Conservation (phyloP, 2,329 filamentous ascomycete species). For the Ceratocystis cacaofunesta region DNA sequence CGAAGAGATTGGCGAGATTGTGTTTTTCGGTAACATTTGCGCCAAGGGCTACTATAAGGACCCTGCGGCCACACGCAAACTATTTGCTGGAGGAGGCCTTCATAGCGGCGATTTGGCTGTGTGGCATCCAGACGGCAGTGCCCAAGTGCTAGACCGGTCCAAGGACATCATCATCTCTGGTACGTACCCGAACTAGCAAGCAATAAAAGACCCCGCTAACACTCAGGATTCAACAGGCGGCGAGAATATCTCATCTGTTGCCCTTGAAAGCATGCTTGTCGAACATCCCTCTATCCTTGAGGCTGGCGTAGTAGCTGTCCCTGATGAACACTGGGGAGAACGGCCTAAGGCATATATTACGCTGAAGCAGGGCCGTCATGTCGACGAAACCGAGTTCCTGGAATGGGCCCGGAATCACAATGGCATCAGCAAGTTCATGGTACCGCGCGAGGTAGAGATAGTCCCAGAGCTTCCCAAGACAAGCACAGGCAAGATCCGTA, state of each 20-base stretch:
- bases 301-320: conserved; percentile 75
- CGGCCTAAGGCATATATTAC: conserved; percentile 90
- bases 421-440: conserved; percentile 83
- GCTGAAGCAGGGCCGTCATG: conserved; percentile 47
- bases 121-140: conserved; percentile 77
- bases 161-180: conserved; percentile 98
- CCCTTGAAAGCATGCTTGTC: conserved; percentile 76
- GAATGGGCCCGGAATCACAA: conserved; percentile 72
- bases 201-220: not conserved
- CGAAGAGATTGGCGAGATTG: conserved; percentile 42
- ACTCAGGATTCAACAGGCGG: conserved; percentile 43
- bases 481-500: conserved; percentile 89
- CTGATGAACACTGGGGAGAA: conserved; percentile 88
- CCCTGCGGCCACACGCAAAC: conserved; percentile 63
- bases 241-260: conserved; percentile 92
- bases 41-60: conserved; percentile 88
- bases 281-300: conserved; percentile 83
- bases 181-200: conserved; percentile 26
- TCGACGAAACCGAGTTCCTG: conserved; percentile 52
- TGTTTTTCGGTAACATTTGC: conserved; percentile 85
- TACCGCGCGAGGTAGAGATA: conserved; percentile 56
- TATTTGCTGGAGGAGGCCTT: conserved; percentile 74
- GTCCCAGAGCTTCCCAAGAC: conserved; percentile 89
- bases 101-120: conserved; percentile 90
- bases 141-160: conserved; percentile 81